Evolutionary conservation across 768 basidiomycete species (phyloP), one percentile per base, ranked within the genome.

Genomic region (Tylopilus cervinicoccineus): DNA sequence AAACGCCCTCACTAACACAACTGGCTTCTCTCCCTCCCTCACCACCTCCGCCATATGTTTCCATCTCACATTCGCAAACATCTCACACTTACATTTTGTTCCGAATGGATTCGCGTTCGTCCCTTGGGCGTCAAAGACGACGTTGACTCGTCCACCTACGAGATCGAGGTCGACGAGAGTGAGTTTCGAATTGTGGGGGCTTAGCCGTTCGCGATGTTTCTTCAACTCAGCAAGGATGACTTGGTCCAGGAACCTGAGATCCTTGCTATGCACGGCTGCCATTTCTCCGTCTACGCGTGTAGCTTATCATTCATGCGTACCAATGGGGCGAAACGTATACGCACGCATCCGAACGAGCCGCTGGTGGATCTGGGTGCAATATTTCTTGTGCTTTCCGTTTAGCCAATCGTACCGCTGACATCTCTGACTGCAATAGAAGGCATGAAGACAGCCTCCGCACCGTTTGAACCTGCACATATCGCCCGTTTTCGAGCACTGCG

Each of bases 321-420:
- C 37, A 17, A 37, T 7, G 9, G 8, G 26, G 16, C 12, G 14
- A 20, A 14, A 17, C 22, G 0, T 36, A 16, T 6, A 55, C 63
- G 32, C 51, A 62, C 63, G 22, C 3, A 56, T 52, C 23, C 38
- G 57, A 5, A 43, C 20, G 32, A 41, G 58, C 8, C 64, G 65
- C 26, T 54, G 33, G 6, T 54, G 63, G 28, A 65, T 17, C 3
- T 52, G 43, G 2, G 28, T 47, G 33, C 60, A 65, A 28, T 67
- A 67, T 17, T 50, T 43, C 34, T 63, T 65, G 49, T 65, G 64
- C 34, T 46, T 60, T n/a, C 64, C 64, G 22, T 52, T 23, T 36
- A 36, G 26, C 64, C 64, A 67, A 12, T 65, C 64, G 28, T 56
- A 47, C 22, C 53, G 58, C 52, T 65, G 64, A 50, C 64, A 65